Conservation (phyloP, 176 grass and related monocot species). For the Tillandsia leiboldiana region DNA sequence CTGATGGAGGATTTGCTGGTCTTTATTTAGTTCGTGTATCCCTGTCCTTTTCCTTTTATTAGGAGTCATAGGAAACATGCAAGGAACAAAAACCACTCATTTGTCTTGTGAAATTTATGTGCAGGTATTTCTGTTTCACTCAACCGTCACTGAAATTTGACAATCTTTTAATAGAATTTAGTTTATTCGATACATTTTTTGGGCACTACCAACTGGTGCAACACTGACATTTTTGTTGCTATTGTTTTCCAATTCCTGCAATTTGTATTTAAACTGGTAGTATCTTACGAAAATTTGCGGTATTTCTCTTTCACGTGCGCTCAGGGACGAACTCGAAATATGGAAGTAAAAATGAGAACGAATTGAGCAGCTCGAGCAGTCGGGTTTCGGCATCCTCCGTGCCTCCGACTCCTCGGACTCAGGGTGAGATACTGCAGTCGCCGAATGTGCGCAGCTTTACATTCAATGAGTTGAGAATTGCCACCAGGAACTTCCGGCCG, state of each 20-base stretch:
- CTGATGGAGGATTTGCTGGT: not conserved
- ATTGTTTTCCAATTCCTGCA: not conserved
- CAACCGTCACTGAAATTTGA: not conserved
- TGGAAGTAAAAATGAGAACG: constrained; percentile 32
- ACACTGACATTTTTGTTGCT: not conserved
- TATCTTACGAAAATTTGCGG: not conserved
- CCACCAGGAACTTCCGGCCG: constrained; percentile 80
- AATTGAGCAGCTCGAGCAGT: constrained; percentile 37
- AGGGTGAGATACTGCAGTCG: constrained; percentile 74
- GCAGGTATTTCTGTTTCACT: not conserved
- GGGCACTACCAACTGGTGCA: too few species aligned
- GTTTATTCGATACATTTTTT: too few species aligned
- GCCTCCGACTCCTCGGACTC: constrained; percentile 47
- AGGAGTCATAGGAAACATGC: not conserved
- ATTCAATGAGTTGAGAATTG: constrained; percentile 60
- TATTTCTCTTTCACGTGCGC: constrained; percentile 7
- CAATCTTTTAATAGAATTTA: too few species aligned
- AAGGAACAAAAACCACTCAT: not conserved
- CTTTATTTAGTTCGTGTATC: not conserved
- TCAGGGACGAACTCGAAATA: constrained; percentile 56
- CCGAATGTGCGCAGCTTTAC: constrained; percentile 64
- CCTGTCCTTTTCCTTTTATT: not conserved
- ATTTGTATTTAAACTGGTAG: not conserved
- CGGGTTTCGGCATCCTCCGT: constrained; percentile 50
- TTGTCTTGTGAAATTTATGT: not conserved